Percentiles rank a stretch among this genome's conserved stretches.
phyloP scores from a whole-genome alignment of 139 green algal genomes.

The Chlamydomonas asymmetrica region DNA sequence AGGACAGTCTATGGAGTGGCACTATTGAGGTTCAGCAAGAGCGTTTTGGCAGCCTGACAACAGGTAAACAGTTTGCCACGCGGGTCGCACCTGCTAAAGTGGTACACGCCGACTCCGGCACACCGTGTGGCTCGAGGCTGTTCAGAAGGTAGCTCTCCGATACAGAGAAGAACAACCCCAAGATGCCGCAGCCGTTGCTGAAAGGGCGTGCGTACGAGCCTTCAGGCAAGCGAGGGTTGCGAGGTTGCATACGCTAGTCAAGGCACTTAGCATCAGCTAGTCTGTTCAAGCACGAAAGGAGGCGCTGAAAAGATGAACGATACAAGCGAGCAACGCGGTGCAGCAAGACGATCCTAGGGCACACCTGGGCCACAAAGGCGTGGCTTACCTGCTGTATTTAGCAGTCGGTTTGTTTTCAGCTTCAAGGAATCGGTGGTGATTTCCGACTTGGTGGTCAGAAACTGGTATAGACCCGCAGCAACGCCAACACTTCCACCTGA shows the following conservation, averaged over 20 bases:
- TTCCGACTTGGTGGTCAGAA: conserved; percentile 31
- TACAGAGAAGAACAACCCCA: conserved; percentile 78
- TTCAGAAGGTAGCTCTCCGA: conserved; percentile 63
- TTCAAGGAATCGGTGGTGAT: conserved; percentile 39
- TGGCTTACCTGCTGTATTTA: conserved; percentile 68
- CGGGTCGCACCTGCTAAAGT: conserved; percentile 55
- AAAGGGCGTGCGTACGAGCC: conserved; percentile 43
- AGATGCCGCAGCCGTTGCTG: conserved; percentile 74
- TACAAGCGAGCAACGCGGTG: not conserved
- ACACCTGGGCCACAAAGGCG: not conserved
- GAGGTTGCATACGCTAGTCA: not conserved
- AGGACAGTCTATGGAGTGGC: not conserved
- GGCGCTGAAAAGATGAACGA: not conserved
- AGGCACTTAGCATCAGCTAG: not conserved
- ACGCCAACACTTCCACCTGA: conserved; percentile 43
- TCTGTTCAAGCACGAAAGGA: not conserved
- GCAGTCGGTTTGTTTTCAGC: conserved; percentile 69
- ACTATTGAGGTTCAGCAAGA: not conserved
- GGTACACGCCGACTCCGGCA: conserved; percentile 65
- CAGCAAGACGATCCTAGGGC: not conserved
- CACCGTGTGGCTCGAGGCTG: conserved; percentile 49
- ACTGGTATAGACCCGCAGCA: conserved; percentile 38
- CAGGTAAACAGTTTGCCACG: not conserved
- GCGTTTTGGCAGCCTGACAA: not conserved
- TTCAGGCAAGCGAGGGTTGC: not conserved